phyloP scores from a whole-genome alignment of 768 basidiomycete genomes.

The Hericium rajendrae region DNA sequence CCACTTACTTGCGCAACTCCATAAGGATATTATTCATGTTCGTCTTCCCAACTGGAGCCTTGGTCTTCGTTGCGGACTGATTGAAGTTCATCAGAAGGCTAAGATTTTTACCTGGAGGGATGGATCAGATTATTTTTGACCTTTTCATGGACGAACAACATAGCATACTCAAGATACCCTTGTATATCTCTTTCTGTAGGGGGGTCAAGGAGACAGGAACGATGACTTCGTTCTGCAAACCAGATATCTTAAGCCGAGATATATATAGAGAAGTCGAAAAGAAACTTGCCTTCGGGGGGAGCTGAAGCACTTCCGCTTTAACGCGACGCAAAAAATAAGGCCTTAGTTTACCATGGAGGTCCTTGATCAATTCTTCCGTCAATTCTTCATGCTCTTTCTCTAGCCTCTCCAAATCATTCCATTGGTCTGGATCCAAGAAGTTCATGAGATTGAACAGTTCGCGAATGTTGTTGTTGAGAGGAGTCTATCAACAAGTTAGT shows the following conservation, averaged over 20 bases:
- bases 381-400: constrained; percentile 70
- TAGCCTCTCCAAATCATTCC: constrained; percentile 66
- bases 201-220: constrained; percentile 84
- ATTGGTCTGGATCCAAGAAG: constrained; percentile 75
- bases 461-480: constrained; percentile 92
- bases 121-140: constrained; percentile 3
- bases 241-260: neutral
- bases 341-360: constrained; percentile 67
- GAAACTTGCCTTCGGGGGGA: constrained; percentile 74
- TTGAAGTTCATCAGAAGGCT: constrained; percentile 55
- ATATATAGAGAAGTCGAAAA: constrained; percentile 1
- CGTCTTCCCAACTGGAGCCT: constrained; percentile 36
- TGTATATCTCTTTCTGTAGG: constrained; percentile 82
- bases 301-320: constrained; percentile 85
- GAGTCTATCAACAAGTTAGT: constrained; percentile 43
- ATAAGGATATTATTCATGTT: constrained; percentile 72
- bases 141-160: neutral
- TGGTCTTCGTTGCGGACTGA: constrained; percentile 25
- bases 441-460: constrained; percentile 97
- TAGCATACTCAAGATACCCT: constrained; percentile 67
- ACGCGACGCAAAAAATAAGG: constrained; percentile 92
- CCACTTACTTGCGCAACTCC: constrained; percentile 73
- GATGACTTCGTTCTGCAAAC: constrained; percentile 72
- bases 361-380: constrained; percentile 68
- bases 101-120: constrained; percentile 52